A percentile compares a stretch with the other conserved stretches of the same genome.
These are phyloP conservation scores for Globisporangium lucens DNA, from an alignment of 352 stramenopile species.

Conservation along the genomic window DNA sequence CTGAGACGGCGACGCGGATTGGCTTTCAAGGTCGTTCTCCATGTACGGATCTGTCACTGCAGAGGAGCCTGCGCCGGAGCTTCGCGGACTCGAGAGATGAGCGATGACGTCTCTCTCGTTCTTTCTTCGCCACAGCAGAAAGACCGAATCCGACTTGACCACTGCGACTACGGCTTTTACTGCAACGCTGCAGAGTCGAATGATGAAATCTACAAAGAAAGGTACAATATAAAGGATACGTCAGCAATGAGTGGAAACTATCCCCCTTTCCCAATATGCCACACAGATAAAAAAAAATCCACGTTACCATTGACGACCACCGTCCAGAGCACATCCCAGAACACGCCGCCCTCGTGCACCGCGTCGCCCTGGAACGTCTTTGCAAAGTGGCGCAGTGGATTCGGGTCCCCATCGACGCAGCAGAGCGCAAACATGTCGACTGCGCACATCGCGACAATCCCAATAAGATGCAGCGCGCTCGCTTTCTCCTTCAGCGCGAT, in stretches of 20 bases:
- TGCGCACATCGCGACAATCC: slow-evolving; percentile 50
- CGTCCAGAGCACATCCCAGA: slow-evolving; percentile 72
- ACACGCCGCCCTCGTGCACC: slow-evolving; percentile 25
- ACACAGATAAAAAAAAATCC: background rate
- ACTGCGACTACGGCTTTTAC: slow-evolving; percentile 56
- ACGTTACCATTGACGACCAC: slow-evolving; percentile 70
- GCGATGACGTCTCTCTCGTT: background rate
- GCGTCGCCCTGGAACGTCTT: slow-evolving; percentile 30
- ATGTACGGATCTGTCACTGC: background rate
- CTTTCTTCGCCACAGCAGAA: slow-evolving; percentile 22
- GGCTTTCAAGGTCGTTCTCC: slow-evolving; percentile 11
- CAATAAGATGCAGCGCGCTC: slow-evolving; percentile 43
- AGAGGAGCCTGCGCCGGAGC: background rate
- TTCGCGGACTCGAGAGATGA: background rate
- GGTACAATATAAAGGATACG: background rate
- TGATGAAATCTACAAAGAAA: slow-evolving; percentile 53
- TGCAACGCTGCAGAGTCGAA: slow-evolving; percentile 56
- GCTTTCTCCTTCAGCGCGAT: slow-evolving; percentile 77
- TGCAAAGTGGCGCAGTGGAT: slow-evolving; percentile 51
- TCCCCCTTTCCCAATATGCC: background rate
- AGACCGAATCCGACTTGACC: slow-evolving; percentile 37
- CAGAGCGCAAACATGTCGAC: slow-evolving; percentile 62
- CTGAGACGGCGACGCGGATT: slow-evolving; percentile 12
- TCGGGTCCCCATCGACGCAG: slow-evolving; percentile 57
- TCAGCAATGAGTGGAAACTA: background rate